A percentile compares a stretch with the other conserved stretches of the same genome.
Evolutionary conservation across 495 filamentous ascomycete genomes (phyloP).

Genomic region (Cladorrhinum samala): DNA sequence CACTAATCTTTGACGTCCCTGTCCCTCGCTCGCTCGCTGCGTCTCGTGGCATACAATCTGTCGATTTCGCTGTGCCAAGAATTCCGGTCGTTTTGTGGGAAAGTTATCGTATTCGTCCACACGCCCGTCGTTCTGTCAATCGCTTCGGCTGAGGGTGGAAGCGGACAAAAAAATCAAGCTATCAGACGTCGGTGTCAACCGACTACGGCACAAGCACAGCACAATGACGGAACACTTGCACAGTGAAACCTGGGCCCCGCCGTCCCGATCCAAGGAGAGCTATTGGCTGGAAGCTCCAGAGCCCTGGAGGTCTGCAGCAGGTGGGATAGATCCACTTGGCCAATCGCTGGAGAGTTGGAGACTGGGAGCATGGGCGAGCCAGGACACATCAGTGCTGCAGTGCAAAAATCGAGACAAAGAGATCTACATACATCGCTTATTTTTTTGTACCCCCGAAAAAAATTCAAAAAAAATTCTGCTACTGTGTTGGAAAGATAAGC

Average conservation of each 20-base stretch:
- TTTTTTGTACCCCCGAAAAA: too few species aligned
- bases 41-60: background rate
- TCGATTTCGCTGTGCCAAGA: background rate
- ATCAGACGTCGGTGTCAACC: background rate
- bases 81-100: background rate
- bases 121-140: background rate
- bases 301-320: too few species aligned
- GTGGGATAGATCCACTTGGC: background rate
- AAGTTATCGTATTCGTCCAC: background rate
- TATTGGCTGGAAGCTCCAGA: background rate
- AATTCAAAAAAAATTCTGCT: too few species aligned
- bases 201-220: slow-evolving; percentile 6
- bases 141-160: slow-evolving; percentile 1
- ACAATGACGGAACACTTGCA: slow-evolving; percentile 6
- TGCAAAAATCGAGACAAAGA: too few species aligned
- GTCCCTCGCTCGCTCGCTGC: background rate
- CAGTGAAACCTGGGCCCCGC: slow-evolving; percentile 4
- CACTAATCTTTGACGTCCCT: too few species aligned
- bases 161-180: background rate
- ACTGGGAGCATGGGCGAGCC: background rate
- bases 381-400: background rate
- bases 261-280: background rate
- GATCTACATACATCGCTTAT: too few species aligned
- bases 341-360: background rate
- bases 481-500: too few species aligned